Conservation (phyloP, 2,329 filamentous ascomycete genomes). For the Xylariomycetidae sp. region DNA sequence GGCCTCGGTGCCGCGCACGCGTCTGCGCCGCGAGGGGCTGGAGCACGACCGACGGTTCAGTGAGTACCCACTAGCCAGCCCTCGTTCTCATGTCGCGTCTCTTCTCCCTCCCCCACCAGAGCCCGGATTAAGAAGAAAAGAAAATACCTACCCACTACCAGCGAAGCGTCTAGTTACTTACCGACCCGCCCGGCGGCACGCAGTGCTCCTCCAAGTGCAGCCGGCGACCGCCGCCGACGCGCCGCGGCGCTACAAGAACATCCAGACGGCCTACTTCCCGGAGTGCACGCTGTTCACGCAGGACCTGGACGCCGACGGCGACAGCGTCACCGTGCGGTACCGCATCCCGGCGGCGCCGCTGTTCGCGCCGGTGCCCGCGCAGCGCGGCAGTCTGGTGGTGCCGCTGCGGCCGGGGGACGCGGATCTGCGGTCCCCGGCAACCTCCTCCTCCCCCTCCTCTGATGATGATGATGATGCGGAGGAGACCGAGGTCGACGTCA, state of each 20-base stretch:
- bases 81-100: too few relatives aligned
- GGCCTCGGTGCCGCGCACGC: conserved; percentile 45
- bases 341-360: conserved; percentile 31
- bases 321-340: conserved; percentile 37
- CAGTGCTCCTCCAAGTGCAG: conserved; percentile 55
- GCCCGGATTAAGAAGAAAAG: too few relatives aligned
- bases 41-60: conserved; percentile 63
- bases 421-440: not conserved
- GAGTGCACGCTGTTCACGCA: conserved; percentile 61
- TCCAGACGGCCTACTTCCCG: conserved; percentile 53
- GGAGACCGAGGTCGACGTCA: conserved; percentile 49
- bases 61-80: too few relatives aligned
- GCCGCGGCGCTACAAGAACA: conserved; percentile 23
- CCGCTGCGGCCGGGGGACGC: conserved; percentile 25
- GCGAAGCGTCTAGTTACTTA: too few relatives aligned
- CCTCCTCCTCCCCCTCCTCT: conserved; percentile 40
- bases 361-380: conserved; percentile 29
- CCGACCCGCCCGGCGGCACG: too few relatives aligned
- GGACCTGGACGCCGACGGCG: conserved; percentile 36
- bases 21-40: conserved; percentile 57
- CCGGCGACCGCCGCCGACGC: conserved; percentile 15
- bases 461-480: conserved; percentile 35
- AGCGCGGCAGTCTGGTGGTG: conserved; percentile 40
- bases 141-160: too few relatives aligned
- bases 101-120: too few relatives aligned